A percentile compares a stretch with the other conserved stretches of the same genome.
phyloP scores from a whole-genome alignment of 148 eudicot species.

The Nyssa sinensis region DNA sequence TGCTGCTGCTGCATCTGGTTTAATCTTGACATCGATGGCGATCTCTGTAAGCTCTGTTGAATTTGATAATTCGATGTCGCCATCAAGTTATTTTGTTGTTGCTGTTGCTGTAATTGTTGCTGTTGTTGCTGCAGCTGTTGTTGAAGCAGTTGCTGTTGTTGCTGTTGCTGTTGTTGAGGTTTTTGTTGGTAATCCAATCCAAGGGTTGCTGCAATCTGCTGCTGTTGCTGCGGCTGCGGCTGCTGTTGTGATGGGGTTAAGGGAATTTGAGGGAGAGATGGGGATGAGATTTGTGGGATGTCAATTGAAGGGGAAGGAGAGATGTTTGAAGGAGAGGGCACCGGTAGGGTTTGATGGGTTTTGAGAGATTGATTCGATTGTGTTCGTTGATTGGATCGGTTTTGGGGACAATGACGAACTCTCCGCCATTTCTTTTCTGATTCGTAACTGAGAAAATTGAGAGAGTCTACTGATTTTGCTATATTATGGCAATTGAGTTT shows the following conservation, averaged over 20 bases:
- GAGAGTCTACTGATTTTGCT: not conserved
- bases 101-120: constrained; percentile 40
- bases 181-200: constrained; percentile 15
- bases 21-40: constrained; percentile 29
- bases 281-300: constrained; percentile 45
- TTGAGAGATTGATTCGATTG: constrained; percentile 36
- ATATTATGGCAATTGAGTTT: not conserved
- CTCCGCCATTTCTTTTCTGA: constrained; percentile 38
- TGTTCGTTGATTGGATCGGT: constrained; percentile 42
- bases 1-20: constrained; percentile 33
- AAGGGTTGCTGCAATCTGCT: constrained; percentile 17
- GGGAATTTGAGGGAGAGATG: constrained; percentile 38
- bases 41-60: constrained; percentile 29
- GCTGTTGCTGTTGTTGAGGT: constrained; percentile 34
- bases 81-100: constrained; percentile 28
- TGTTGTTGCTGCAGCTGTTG: constrained; percentile 29
- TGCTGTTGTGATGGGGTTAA: constrained; percentile 36
- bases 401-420: constrained; percentile 39
- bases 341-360: constrained; percentile 17
- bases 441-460: not conserved
- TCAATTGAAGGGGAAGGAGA: constrained; percentile 55
- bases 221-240: constrained; percentile 31
- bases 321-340: constrained; percentile 46
- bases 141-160: constrained; percentile 13
- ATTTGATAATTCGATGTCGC: constrained; percentile 25